phyloP scores from a whole-genome alignment of 2,329 filamentous ascomycete species.

The Fusarium dimerum region DNA sequence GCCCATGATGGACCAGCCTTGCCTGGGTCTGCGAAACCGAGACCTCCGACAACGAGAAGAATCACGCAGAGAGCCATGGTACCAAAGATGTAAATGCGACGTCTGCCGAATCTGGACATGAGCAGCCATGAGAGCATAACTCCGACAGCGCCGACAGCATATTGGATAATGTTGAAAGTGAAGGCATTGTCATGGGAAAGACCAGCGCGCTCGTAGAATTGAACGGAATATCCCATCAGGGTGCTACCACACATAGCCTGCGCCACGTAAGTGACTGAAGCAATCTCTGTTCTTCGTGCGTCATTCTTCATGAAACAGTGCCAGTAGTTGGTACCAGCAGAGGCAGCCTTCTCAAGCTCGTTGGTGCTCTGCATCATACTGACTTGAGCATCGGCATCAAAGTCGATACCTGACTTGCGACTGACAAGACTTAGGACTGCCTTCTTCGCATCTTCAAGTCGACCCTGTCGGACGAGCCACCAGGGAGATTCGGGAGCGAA shows the following conservation, averaged over 20 bases:
- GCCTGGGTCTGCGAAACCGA: slow-evolving; percentile 52
- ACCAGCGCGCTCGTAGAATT: slow-evolving; percentile 47
- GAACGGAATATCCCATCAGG: slow-evolving; percentile 60
- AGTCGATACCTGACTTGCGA: slow-evolving; percentile 14
- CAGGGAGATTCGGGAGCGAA: slow-evolving; percentile 52
- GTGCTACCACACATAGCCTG: slow-evolving; percentile 41
- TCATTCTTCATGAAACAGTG: slow-evolving; percentile 51
- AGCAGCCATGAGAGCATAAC: slow-evolving; percentile 47
- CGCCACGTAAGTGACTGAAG: slow-evolving; percentile 43
- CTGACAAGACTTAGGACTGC: slow-evolving; percentile 27
- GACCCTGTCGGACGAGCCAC: slow-evolving; percentile 42
- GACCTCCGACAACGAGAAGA: slow-evolving; percentile 45
- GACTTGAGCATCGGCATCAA: slow-evolving; percentile 25
- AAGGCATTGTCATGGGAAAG: slow-evolving; percentile 37
- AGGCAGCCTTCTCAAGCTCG: slow-evolving; percentile 43
- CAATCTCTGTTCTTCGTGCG: slow-evolving; percentile 47
- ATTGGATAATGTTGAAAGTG: slow-evolving; percentile 42
- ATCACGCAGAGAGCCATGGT: slow-evolving; percentile 48
- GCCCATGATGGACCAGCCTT: slow-evolving; percentile 41
- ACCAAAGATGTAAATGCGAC: slow-evolving; percentile 45
- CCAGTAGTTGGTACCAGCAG: slow-evolving; percentile 43
- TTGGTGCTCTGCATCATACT: slow-evolving; percentile 38
- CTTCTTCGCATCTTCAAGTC: slow-evolving; percentile 17
- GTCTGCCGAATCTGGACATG: slow-evolving; percentile 44
- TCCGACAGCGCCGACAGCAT: slow-evolving; percentile 45